phyloP scores from a whole-genome alignment of 805 yeast species.

The Dipodascopsis uninucleata region DNA sequence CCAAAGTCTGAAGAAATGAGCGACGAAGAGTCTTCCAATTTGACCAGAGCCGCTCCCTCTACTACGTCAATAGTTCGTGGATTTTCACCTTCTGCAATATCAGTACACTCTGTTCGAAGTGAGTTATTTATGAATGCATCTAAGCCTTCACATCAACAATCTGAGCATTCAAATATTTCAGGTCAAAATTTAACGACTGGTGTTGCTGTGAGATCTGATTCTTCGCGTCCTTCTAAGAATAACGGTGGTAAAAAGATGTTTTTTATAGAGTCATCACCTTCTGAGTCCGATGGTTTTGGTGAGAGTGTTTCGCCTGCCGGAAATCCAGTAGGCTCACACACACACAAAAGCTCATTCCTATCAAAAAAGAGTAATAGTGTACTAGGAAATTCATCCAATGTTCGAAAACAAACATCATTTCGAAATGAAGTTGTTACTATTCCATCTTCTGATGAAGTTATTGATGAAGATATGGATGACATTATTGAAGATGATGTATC shows the following conservation, averaged over 20 bases:
- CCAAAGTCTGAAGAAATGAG: too few relatives aligned
- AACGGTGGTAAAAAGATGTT: constrained; percentile 34
- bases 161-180: neutral
- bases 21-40: too few relatives aligned
- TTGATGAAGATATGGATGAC: constrained; percentile 17
- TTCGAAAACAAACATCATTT: constrained; percentile 24
- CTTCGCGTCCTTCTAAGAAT: too few relatives aligned
- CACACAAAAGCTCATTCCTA: constrained; percentile 8
- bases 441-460: constrained; percentile 7
- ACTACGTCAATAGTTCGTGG: constrained; percentile 37
- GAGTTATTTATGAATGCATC: constrained; percentile 14
- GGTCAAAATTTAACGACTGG: constrained; percentile 1
- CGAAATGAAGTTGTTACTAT: constrained; percentile 20
- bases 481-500: constrained; percentile 22
- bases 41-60: constrained; percentile 1
- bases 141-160: neutral
- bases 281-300: constrained; percentile 35
- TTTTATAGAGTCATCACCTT: constrained; percentile 40
- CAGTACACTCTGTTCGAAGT: constrained; percentile 32
- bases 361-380: constrained; percentile 3
- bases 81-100: constrained; percentile 39
- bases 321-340: neutral
- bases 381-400: neutral
- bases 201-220: too few relatives aligned
- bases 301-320: constrained; percentile 26